A percentile compares a stretch with the other conserved stretches of the same genome.
These are phyloP conservation scores for Alectoria sarmentosa DNA, from an alignment of 495 filamentous ascomycete species.

Conservation along the genomic window DNA sequence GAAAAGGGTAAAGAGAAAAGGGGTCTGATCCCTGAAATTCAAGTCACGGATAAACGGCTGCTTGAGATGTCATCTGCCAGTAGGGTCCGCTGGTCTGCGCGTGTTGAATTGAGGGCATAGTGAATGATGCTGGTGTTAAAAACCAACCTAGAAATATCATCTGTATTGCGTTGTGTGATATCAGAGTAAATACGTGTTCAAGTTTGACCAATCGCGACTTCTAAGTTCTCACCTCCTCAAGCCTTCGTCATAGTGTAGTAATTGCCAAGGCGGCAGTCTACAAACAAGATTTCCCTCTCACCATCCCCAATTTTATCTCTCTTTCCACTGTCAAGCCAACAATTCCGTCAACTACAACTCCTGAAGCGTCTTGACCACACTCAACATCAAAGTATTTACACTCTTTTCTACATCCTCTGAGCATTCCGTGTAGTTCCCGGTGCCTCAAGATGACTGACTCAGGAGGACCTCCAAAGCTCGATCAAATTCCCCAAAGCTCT, in stretches of 20 bases:
- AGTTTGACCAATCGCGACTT: background rate
- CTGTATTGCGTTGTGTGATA: background rate
- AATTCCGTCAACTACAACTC: background rate
- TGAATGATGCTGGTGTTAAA: background rate
- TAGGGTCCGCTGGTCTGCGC: background rate
- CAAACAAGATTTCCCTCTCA: constrained; percentile 1
- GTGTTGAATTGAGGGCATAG: background rate
- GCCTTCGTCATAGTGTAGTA: background rate
- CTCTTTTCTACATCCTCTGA: background rate
- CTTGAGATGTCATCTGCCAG: background rate
- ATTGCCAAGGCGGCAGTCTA: background rate
- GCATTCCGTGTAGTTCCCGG: background rate
- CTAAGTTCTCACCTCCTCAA: no score
- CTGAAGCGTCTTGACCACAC: background rate
- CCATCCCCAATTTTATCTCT: background rate
- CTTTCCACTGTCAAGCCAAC: background rate
- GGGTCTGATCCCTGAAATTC: background rate
- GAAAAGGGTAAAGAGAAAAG: background rate
- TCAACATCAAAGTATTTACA: constrained; percentile 5
- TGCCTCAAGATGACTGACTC: constrained; percentile 20
- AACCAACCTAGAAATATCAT: background rate
- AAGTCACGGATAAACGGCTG: background rate
- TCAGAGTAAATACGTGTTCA: no score
- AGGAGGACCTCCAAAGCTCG: constrained; percentile 21
- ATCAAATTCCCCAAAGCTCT: constrained; percentile 20